phyloP scores from a whole-genome alignment of 495 filamentous ascomycete genomes.

The Xylaria flabelliformis region DNA sequence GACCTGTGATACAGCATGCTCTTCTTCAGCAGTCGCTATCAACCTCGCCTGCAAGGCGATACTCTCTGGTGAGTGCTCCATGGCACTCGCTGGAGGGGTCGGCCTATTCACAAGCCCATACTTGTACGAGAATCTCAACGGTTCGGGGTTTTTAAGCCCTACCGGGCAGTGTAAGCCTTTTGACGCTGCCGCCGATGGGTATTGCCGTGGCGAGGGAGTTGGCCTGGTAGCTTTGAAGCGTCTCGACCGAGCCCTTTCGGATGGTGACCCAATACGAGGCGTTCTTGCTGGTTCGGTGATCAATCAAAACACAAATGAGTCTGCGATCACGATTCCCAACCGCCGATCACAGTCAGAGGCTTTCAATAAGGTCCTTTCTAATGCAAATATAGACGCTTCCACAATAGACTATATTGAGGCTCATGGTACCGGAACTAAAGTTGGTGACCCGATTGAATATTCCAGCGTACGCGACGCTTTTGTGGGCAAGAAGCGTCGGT shows the following conservation, averaged over 20 bases:
- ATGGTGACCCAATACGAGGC: conserved; percentile 58
- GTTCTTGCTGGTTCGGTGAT: conserved; percentile 57
- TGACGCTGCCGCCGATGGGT: conserved; percentile 62
- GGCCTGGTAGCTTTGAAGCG: conserved; percentile 59
- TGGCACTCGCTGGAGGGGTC: conserved; percentile 51
- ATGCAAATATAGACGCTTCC: conserved; percentile 28
- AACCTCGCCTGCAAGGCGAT: conserved; percentile 51
- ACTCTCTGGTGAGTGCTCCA: conserved; percentile 48
- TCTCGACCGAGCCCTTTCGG: conserved; percentile 51
- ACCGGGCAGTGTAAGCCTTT: conserved; percentile 42
- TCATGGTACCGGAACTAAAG: conserved; percentile 53
- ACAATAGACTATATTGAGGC: conserved; percentile 37
- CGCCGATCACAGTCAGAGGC: conserved; percentile 39
- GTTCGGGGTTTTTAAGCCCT: conserved; percentile 48
- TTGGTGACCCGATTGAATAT: conserved; percentile 45
- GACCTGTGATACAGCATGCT: conserved; percentile 65
- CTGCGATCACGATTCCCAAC: conserved; percentile 49
- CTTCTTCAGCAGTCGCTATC: conserved; percentile 55
- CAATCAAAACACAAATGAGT: conserved; percentile 51
- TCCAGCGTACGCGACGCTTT: conserved; percentile 39
- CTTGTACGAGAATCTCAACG: conserved; percentile 47
- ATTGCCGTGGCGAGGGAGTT: conserved; percentile 64
- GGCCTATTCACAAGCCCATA: conserved; percentile 34
- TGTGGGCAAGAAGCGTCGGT: conserved; percentile 36
- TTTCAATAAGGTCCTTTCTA: conserved; percentile 24